These are phyloP conservation scores for Begonia loranthoides DNA, from an alignment of 306 rosid genomes.

Conservation along the genomic window DNA sequence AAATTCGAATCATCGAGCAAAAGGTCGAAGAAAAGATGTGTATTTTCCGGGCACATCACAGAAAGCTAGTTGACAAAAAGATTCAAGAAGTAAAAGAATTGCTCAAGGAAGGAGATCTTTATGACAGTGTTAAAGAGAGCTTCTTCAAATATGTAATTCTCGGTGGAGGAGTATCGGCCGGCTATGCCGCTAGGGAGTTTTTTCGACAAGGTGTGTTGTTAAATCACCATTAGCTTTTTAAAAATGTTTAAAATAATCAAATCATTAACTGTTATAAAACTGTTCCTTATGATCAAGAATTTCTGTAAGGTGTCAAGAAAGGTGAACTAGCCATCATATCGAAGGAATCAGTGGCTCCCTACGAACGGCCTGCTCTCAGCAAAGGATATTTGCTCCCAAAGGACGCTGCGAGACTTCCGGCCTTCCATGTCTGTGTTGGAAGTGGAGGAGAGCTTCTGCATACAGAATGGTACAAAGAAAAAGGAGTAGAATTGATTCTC, in stretches of 20 bases:
- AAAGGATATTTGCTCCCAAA: conserved; percentile 28
- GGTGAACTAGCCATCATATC: conserved; percentile 33
- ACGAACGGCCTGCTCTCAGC: conserved; percentile 35
- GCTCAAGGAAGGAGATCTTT: conserved; percentile 16
- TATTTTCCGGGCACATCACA: conserved; percentile 7
- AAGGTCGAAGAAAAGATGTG: conserved; percentile 3
- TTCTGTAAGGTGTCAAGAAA: not conserved
- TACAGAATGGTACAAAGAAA: conserved; percentile 25
- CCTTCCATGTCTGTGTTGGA: conserved; percentile 35
- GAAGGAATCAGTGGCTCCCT: conserved; percentile 33
- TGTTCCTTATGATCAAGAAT: no score
- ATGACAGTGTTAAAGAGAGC: not conserved
- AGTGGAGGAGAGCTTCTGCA: conserved; percentile 35
- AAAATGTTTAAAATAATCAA: no score
- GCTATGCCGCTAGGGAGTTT: conserved; percentile 43
- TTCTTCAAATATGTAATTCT: conserved; percentile 23
- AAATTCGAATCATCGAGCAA: conserved; percentile 10
- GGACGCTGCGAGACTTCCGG: conserved; percentile 24
- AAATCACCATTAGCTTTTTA: no score
- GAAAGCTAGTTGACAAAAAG: conserved; percentile 15
- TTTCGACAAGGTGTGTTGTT: conserved; percentile 8
- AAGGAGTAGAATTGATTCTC: conserved; percentile 26
- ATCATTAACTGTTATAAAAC: no score
- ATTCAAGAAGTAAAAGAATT: conserved; percentile 16
- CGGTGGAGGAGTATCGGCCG: conserved; percentile 44